A percentile compares a stretch with the other conserved stretches of the same genome.
Evolutionary conservation across 1,139 yeast genomes (phyloP).

Genomic region (Casaregolazyma lundiana): DNA sequence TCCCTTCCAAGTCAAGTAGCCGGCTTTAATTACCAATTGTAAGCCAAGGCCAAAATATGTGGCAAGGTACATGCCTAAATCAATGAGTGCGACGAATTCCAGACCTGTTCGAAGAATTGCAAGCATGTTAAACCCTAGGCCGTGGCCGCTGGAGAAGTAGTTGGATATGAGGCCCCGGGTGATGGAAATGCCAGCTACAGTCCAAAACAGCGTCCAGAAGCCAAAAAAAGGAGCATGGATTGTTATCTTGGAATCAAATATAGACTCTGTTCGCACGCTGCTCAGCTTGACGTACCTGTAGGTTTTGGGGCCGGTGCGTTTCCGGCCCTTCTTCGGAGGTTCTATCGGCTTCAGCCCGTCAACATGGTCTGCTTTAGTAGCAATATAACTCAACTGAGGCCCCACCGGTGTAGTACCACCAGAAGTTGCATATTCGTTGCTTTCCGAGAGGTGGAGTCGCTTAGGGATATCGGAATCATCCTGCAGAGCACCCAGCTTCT

Average conservation of each 20-base stretch:
- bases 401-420: background rate
- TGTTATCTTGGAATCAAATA: conserved; percentile 27
- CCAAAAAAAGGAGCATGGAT: conserved; percentile 32
- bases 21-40: conserved; percentile 47
- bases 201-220: conserved; percentile 37
- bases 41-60: conserved; percentile 53
- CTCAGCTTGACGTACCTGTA: conserved; percentile 21
- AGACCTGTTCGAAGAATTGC: conserved; percentile 51
- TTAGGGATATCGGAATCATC: background rate
- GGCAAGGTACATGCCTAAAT: conserved; percentile 61
- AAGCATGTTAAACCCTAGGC: conserved; percentile 48
- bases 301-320: background rate
- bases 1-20: conserved; percentile 50
- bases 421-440: conserved; percentile 7
- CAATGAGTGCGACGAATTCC: conserved; percentile 61
- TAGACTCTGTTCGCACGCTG: conserved; percentile 18
- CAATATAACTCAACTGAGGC: background rate
- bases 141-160: conserved; percentile 28
- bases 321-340: background rate
- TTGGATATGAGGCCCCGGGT: conserved; percentile 29
- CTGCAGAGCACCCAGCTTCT: background rate
- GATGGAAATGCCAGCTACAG: conserved; percentile 29
- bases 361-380: background rate
- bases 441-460: background rate
- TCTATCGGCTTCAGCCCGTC: background rate